phyloP scores from a whole-genome alignment of 768 basidiomycete genomes.

The Tulasnella sp. region DNA sequence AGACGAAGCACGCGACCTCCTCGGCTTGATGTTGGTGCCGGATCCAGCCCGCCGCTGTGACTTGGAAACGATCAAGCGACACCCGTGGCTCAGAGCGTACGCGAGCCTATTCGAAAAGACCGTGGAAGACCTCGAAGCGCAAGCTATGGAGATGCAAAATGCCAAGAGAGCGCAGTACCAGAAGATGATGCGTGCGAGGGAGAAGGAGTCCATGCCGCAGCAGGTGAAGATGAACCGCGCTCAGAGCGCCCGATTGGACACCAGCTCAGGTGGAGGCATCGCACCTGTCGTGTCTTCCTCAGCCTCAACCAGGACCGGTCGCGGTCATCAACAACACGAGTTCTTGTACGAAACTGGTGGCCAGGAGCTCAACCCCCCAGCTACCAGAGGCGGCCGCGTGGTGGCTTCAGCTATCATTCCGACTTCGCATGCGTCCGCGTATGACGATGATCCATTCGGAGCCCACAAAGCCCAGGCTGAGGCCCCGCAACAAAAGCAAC shows the following conservation, averaged over 20 bases:
- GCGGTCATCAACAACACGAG: slow-evolving; percentile 54
- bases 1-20: slow-evolving; percentile 71
- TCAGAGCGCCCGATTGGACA: slow-evolving; percentile 30
- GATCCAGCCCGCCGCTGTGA: slow-evolving; percentile 78
- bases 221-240: slow-evolving; percentile 46
- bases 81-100: slow-evolving; percentile 78
- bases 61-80: slow-evolving; percentile 74
- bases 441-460: slow-evolving; percentile 72
- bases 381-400: slow-evolving; percentile 43
- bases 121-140: slow-evolving; percentile 73
- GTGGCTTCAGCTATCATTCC: slow-evolving; percentile 47
- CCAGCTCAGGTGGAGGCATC: background rate
- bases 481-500: background rate
- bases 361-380: slow-evolving; percentile 37
- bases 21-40: slow-evolving; percentile 90
- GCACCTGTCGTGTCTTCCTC: slow-evolving; percentile 12
- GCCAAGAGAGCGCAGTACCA: slow-evolving; percentile 79
- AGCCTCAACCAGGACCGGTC: slow-evolving; percentile 24
- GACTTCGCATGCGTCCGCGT: slow-evolving; percentile 38
- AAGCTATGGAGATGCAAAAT: slow-evolving; percentile 81
- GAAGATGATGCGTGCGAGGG: slow-evolving; percentile 58
- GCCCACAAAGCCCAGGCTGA: slow-evolving; percentile 32
- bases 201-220: slow-evolving; percentile 31
- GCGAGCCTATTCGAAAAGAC: slow-evolving; percentile 58
- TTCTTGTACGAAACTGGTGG: slow-evolving; percentile 62